Conservation (phyloP, 2,329 filamentous ascomycete genomes). For the Pseudocercospora crystallina region DNA sequence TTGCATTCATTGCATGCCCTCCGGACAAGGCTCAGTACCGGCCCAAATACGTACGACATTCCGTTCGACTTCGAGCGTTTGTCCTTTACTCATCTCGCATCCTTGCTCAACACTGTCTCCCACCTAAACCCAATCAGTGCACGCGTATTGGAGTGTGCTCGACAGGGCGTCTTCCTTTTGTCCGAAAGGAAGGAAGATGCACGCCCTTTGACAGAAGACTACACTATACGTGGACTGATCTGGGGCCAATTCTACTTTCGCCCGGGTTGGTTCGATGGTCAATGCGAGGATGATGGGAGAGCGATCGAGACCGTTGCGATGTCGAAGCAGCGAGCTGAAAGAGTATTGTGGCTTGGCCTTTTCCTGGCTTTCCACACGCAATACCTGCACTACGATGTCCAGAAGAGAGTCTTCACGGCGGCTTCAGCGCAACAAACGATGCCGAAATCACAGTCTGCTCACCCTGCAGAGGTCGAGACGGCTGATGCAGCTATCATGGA, state of each 20-base stretch:
- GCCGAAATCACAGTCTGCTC: neutral
- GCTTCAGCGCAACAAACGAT: neutral
- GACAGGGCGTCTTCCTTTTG: slow-evolving; percentile 41
- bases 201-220: slow-evolving; percentile 68
- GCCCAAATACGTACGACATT: slow-evolving; percentile 33
- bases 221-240: slow-evolving; percentile 62
- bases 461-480: slow-evolving; percentile 15
- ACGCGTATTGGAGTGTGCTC: slow-evolving; percentile 35
- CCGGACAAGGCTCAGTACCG: slow-evolving; percentile 11
- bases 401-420: slow-evolving; percentile 21
- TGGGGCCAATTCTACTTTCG: slow-evolving; percentile 63
- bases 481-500: slow-evolving; percentile 1
- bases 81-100: slow-evolving; percentile 56
- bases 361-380: slow-evolving; percentile 28
- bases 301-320: slow-evolving; percentile 21
- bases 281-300: slow-evolving; percentile 63
- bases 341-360: slow-evolving; percentile 31
- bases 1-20: slow-evolving; percentile 40
- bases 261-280: slow-evolving; percentile 58
- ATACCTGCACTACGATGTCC: slow-evolving; percentile 22
- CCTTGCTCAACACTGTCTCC: slow-evolving; percentile 56
- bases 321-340: slow-evolving; percentile 17
- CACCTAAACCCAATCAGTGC: slow-evolving; percentile 37
- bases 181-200: slow-evolving; percentile 43
- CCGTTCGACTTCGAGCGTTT: slow-evolving; percentile 36